These are phyloP conservation scores for Hyphopichia homilentoma DNA, from an alignment of 805 yeast genomes.

Conservation along the genomic window DNA sequence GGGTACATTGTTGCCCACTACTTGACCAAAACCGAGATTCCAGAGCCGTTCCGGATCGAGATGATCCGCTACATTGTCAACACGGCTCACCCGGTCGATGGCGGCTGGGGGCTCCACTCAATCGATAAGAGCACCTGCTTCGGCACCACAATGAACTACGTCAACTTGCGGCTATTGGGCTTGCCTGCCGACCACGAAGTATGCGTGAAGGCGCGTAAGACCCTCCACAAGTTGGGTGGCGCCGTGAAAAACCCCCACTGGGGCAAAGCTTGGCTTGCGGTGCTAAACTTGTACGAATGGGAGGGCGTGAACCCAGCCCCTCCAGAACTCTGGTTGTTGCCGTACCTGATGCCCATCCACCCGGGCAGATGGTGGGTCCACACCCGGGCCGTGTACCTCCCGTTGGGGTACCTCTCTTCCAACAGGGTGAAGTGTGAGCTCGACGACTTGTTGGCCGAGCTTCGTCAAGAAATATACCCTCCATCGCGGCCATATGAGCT, in stretches of 20 bases:
- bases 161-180: slow-evolving; percentile 77
- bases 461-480: slow-evolving; percentile 77
- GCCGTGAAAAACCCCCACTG: slow-evolving; percentile 92
- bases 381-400: slow-evolving; percentile 85
- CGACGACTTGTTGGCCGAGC: slow-evolving; percentile 57
- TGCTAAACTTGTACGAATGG: slow-evolving; percentile 83
- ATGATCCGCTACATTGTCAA: slow-evolving; percentile 84
- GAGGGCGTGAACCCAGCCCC: slow-evolving; percentile 99
- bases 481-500: slow-evolving; percentile 50
- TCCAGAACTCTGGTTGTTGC: slow-evolving; percentile 88
- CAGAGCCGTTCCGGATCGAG: slow-evolving; percentile 63
- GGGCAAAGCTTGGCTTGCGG: slow-evolving; percentile 92
- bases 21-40: slow-evolving; percentile 63
- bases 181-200: slow-evolving; percentile 71
- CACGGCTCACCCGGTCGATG: slow-evolving; percentile 94
- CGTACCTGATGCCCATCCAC: slow-evolving; percentile 77
- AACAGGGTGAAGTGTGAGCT: slow-evolving; percentile 51
- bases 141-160: slow-evolving; percentile 88
- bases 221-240: slow-evolving; percentile 76
- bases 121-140: slow-evolving; percentile 92
- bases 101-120: slow-evolving; percentile 99
- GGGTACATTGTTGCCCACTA: slow-evolving; percentile 80
- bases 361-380: slow-evolving; percentile 99
- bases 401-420: slow-evolving; percentile 77
- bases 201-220: slow-evolving; percentile 67